These are phyloP conservation scores for Magnaporthiopsis poae DNA, from an alignment of 2,329 filamentous ascomycete species.

Conservation along the genomic window DNA sequence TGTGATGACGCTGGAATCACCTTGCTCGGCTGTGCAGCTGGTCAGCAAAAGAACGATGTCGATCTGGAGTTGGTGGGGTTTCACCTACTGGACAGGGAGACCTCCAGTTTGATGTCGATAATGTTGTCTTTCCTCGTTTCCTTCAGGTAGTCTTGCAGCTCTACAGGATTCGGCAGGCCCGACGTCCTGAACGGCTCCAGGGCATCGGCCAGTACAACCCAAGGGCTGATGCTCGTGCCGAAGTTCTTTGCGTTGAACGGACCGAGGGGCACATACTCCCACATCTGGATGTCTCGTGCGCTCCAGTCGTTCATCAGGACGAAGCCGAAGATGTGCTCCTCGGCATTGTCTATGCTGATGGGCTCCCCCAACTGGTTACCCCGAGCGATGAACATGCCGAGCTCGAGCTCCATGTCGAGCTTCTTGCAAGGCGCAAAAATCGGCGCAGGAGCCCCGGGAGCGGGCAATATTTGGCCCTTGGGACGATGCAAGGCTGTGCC, in stretches of 20 bases:
- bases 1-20: constrained; percentile 19
- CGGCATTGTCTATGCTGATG: constrained; percentile 34
- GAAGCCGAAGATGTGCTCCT: constrained; percentile 53
- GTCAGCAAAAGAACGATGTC: constrained; percentile 22
- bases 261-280: constrained; percentile 52
- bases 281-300: constrained; percentile 51
- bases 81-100: constrained; percentile 10
- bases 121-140: no score
- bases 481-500: constrained; percentile 33
- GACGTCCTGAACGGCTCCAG: constrained; percentile 46
- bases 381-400: constrained; percentile 14
- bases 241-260: constrained; percentile 54
- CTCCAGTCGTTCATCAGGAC: constrained; percentile 55
- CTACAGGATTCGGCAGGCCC: constrained; percentile 16
- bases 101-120: no score
- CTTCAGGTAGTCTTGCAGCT: constrained; percentile 20
- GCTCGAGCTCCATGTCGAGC: constrained; percentile 28
- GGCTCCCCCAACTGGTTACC: constrained; percentile 18
- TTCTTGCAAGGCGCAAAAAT: no score
- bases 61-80: constrained; percentile 23
- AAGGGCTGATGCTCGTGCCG: constrained; percentile 49
- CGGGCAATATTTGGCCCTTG: not conserved
- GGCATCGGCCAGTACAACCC: constrained; percentile 52
- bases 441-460: no score
- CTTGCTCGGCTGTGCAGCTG: constrained; percentile 13